phyloP scores from a whole-genome alignment of 2,329 filamentous ascomycete genomes.

The Phyllosticta paracitricarpa region DNA sequence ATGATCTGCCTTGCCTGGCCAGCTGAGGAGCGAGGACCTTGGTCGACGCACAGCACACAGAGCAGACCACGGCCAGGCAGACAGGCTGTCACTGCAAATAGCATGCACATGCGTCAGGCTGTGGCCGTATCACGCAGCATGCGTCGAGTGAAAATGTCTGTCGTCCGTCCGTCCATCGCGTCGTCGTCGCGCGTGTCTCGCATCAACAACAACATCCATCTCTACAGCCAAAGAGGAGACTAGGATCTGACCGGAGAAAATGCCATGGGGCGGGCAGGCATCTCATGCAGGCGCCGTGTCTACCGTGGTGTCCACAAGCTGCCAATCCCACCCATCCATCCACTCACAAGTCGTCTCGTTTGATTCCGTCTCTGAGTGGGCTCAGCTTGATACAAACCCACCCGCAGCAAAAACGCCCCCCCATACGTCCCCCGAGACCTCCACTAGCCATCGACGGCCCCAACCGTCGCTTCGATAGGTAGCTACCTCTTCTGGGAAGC shows the following conservation, averaged over 20 bases:
- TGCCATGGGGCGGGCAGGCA: neutral
- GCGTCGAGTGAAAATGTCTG: neutral
- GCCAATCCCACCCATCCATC: no score
- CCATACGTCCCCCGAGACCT: no score
- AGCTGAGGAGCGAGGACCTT: neutral
- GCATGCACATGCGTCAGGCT: neutral
- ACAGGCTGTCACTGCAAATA: neutral
- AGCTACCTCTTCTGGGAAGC: no score
- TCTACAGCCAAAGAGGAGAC: neutral
- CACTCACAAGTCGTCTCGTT: no score
- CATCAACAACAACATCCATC: neutral
- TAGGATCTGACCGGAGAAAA: neutral
- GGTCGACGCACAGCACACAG: neutral
- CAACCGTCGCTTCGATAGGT: no score
- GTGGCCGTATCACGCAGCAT: neutral
- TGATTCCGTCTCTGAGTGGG: no score
- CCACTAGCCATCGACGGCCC: no score
- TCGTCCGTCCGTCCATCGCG: neutral
- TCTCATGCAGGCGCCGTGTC: neutral
- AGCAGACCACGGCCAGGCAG: neutral
- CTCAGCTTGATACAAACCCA: no score
- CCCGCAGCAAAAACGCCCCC: no score
- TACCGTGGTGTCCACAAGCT: no score
- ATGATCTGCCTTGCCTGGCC: neutral
- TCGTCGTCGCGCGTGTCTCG: neutral